Conservation (phyloP, 495 filamentous ascomycete genomes). For the Cladorrhinum samala region DNA sequence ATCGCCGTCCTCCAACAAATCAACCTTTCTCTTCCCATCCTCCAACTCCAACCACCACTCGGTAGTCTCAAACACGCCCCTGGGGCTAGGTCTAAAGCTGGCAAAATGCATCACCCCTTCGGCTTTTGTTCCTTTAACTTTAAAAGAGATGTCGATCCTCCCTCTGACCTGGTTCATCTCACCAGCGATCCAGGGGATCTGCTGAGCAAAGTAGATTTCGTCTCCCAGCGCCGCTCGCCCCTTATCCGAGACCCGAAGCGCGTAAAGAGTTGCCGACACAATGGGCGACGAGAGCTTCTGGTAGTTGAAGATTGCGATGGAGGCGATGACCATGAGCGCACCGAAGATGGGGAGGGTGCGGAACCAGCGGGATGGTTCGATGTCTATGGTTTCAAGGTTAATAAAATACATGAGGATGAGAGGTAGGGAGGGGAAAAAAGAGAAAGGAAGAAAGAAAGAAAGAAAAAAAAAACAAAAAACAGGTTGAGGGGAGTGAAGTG, state of each 20-base stretch:
- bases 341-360: slow-evolving; percentile 51
- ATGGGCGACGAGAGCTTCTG: slow-evolving; percentile 81
- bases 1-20: slow-evolving; percentile 60
- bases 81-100: slow-evolving; percentile 64
- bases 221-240: slow-evolving; percentile 78
- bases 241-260: slow-evolving; percentile 68
- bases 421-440: not conserved
- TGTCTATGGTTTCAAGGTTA: slow-evolving; percentile 17
- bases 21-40: slow-evolving; percentile 54
- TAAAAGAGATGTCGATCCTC: slow-evolving; percentile 77
- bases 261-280: slow-evolving; percentile 80
- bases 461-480: no score
- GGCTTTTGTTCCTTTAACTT: slow-evolving; percentile 74
- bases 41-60: slow-evolving; percentile 70
- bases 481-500: no score
- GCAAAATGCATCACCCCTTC: slow-evolving; percentile 74
- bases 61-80: slow-evolving; percentile 67
- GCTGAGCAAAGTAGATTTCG: slow-evolving; percentile 82
- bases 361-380: slow-evolving; percentile 36
- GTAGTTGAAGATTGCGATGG: slow-evolving; percentile 94
- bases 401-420: no score
- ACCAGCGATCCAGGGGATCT: slow-evolving; percentile 89
- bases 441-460: not conserved
- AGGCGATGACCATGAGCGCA: slow-evolving; percentile 54
- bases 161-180: slow-evolving; percentile 93